Evolutionary conservation across 2,329 filamentous ascomycete species (phyloP).

Genomic region (Tolypocladium nubicola): DNA sequence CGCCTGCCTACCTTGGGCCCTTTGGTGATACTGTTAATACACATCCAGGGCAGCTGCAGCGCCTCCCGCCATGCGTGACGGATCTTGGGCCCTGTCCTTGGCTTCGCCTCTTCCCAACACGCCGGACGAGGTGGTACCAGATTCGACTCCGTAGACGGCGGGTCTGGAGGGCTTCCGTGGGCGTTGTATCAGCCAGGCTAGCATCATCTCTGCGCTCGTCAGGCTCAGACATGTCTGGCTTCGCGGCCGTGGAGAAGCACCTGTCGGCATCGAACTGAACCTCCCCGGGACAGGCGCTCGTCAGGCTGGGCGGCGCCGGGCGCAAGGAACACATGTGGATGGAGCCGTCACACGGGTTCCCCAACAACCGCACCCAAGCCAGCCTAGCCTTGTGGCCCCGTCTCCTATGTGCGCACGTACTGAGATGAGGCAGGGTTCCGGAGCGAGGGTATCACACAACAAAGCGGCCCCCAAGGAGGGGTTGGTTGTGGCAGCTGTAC

Average conservation of each 20-base stretch:
- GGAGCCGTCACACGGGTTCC: background rate
- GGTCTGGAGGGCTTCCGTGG: background rate
- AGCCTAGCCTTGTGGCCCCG: background rate
- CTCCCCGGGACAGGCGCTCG: too few relatives aligned
- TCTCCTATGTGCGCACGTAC: background rate
- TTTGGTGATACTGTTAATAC: background rate
- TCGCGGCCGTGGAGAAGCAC: background rate
- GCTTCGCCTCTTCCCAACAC: slow-evolving; percentile 4
- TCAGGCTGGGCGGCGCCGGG: background rate
- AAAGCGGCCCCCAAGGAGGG: slow-evolving; percentile 1
- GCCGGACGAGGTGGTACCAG: slow-evolving; percentile 5
- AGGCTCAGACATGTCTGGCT: background rate
- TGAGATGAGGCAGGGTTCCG: slow-evolving; percentile 9
- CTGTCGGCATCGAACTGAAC: background rate
- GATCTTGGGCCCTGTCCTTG: background rate
- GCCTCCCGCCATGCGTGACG: background rate
- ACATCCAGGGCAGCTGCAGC: slow-evolving; percentile 1
- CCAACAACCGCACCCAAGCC: background rate
- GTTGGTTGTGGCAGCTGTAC: slow-evolving; percentile 1
- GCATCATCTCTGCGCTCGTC: background rate
- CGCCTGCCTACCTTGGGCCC: background rate
- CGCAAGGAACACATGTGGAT: background rate
- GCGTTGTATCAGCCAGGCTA: background rate
- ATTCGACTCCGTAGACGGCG: background rate
- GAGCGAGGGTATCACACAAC: slow-evolving; percentile 3